Conservation (phyloP, 106 monocot genomes). For the Iris macrosiphon region DNA sequence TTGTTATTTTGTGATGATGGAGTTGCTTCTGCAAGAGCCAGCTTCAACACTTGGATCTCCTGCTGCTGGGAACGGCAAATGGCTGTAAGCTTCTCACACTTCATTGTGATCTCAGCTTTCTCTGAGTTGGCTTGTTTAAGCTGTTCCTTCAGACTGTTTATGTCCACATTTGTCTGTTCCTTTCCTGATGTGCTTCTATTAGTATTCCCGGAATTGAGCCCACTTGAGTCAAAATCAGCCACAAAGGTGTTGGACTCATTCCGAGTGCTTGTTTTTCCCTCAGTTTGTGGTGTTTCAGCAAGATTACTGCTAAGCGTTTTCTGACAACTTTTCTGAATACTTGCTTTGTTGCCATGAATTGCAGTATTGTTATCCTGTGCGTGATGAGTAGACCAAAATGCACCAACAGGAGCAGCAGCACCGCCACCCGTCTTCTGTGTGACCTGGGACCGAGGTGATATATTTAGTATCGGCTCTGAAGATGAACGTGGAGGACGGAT, state of each 20-base stretch:
- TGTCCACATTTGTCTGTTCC: slow-evolving; percentile 39
- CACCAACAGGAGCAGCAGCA: slow-evolving; percentile 25
- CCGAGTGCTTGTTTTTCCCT: slow-evolving; percentile 15
- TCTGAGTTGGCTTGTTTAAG: slow-evolving; percentile 64
- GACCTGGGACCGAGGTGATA: slow-evolving; percentile 14
- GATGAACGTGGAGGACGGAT: slow-evolving; percentile 39
- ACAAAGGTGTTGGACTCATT: slow-evolving; percentile 50
- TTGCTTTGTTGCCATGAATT: slow-evolving; percentile 38
- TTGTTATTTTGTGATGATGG: slow-evolving; percentile 18
- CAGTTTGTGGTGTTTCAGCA: slow-evolving; percentile 11
- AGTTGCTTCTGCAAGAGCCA: slow-evolving; percentile 19
- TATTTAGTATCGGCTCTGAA: slow-evolving; percentile 20
- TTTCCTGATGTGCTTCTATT: slow-evolving; percentile 4
- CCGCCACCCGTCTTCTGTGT: slow-evolving; percentile 16
- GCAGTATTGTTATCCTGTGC: slow-evolving; percentile 25
- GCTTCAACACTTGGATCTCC: slow-evolving; percentile 78
- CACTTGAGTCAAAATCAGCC: slow-evolving; percentile 53
- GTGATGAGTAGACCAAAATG: slow-evolving; percentile 62
- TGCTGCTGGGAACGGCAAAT: slow-evolving; percentile 67
- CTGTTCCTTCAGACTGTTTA: slow-evolving; percentile 56
- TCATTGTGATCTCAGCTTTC: slow-evolving; percentile 59
- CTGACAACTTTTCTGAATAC: slow-evolving; percentile 14
- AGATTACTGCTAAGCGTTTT: slow-evolving; percentile 4
- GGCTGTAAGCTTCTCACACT: slow-evolving; percentile 62
- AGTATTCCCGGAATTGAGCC: slow-evolving; percentile 19